These are phyloP conservation scores for Talaromyces sp. DNA, from an alignment of 2,329 filamentous ascomycete species.

Conservation along the genomic window DNA sequence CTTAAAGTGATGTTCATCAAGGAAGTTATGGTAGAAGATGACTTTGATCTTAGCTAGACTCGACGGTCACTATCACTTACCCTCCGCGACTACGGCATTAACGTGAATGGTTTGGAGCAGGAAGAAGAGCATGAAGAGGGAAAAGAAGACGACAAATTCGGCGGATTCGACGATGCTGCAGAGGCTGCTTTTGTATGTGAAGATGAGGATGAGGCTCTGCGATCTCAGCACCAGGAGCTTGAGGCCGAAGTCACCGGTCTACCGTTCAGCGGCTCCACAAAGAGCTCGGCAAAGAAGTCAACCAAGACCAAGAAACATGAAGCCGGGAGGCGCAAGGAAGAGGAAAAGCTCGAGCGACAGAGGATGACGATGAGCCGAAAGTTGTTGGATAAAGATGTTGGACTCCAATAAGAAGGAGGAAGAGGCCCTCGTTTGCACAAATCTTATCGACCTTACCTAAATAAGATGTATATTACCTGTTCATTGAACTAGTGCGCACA, in stretches of 20 bases:
- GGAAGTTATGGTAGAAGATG: too few species aligned
- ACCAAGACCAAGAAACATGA: slow-evolving; percentile 68
- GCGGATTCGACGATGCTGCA: slow-evolving; percentile 49
- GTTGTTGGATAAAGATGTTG: slow-evolving; percentile 91
- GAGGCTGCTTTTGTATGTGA: slow-evolving; percentile 48
- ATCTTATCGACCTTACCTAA: too few species aligned
- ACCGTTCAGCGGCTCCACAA: slow-evolving; percentile 50
- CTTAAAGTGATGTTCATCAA: too few species aligned
- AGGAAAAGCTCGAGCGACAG: slow-evolving; percentile 83
- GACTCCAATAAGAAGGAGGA: slow-evolving; percentile 92
- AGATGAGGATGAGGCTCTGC: slow-evolving; percentile 60
- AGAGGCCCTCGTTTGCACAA: slow-evolving; percentile 54
- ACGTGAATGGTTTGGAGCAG: slow-evolving; percentile 42
- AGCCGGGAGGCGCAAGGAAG: slow-evolving; percentile 62
- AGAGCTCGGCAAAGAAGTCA: slow-evolving; percentile 61
- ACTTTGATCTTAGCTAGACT: too few species aligned
- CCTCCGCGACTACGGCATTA: slow-evolving; percentile 44
- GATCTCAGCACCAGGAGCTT: slow-evolving; percentile 79
- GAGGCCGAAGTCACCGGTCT: slow-evolving; percentile 83
- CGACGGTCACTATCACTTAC: too few species aligned
- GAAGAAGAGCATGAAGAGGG: slow-evolving; percentile 47
- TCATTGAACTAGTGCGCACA: too few species aligned
- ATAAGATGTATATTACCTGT: background rate
- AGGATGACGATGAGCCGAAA: slow-evolving; percentile 99
- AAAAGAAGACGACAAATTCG: slow-evolving; percentile 46